Evolutionary conservation across 345 rosid species (phyloP).

Genomic region (Ceriops decandra): DNA sequence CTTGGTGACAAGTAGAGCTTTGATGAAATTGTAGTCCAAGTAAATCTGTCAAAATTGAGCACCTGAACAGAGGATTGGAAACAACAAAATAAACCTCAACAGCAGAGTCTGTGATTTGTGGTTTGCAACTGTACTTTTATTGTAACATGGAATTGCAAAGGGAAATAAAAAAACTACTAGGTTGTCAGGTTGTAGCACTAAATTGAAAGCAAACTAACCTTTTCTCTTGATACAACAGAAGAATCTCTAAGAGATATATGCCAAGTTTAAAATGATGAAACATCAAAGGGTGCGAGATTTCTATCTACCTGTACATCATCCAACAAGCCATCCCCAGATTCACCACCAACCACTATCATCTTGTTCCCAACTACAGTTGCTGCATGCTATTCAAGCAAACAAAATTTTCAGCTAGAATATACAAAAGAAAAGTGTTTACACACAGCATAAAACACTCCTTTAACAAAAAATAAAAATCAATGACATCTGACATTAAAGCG

Average conservation of each 20-base stretch:
- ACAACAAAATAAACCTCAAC: neutral
- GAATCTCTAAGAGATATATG: too few species aligned
- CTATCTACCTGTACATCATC: constrained; percentile 89
- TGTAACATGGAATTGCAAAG: too few species aligned
- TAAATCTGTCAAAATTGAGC: constrained; percentile 71
- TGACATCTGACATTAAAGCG: constrained; percentile 59
- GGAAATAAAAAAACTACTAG: too few species aligned
- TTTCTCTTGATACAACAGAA: too few species aligned
- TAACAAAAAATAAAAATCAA: neutral
- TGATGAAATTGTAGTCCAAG: constrained; percentile 79
- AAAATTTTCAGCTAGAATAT: constrained; percentile 11
- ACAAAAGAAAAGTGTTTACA: neutral
- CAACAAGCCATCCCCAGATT: constrained; percentile 70
- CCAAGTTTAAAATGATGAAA: neutral
- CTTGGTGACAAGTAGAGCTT: constrained; percentile 90
- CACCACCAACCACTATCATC: constrained; percentile 97
- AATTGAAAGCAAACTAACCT: too few species aligned
- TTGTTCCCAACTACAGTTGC: constrained; percentile 86
- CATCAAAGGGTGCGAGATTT: neutral
- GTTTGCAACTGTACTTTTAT: too few species aligned
- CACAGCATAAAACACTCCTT: neutral
- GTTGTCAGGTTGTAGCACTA: too few species aligned
- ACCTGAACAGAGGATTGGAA: constrained; percentile 36
- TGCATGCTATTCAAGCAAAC: constrained; percentile 54
- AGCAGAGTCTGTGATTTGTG: neutral